Conservation (phyloP, 2,329 filamentous ascomycete genomes). For the Aspergillus viridinutans region DNA sequence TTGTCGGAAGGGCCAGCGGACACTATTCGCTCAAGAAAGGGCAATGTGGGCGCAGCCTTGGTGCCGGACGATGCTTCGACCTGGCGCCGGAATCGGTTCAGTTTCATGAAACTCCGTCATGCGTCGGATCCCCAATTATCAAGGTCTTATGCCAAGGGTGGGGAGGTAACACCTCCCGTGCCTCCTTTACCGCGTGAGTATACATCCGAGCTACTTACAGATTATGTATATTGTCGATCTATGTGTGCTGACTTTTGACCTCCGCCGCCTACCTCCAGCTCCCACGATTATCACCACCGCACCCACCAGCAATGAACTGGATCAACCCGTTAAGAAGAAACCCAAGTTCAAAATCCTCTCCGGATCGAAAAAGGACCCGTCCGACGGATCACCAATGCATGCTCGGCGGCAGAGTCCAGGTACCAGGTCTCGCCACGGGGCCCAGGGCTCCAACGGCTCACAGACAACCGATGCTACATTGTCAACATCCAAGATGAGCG, state of each 20-base stretch:
- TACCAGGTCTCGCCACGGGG: conserved; percentile 17
- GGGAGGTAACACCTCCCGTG: conserved; percentile 49
- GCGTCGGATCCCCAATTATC: conserved; percentile 89
- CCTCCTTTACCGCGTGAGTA: conserved; percentile 38
- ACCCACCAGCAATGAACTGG: conserved; percentile 64
- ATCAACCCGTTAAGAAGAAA: conserved; percentile 39
- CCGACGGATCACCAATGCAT: conserved; percentile 25
- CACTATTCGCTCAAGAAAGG: conserved; percentile 12
- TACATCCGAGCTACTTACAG: not conserved
- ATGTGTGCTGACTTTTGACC: conserved; percentile 6
- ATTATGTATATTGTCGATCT: not conserved
- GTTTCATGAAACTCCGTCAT: conserved; percentile 78
- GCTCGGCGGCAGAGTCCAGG: conserved; percentile 5
- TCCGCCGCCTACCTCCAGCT: conserved; percentile 27
- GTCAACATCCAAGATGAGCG: conserved; percentile 48
- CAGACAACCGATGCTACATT: conserved; percentile 26
- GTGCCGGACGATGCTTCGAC: conserved; percentile 21
- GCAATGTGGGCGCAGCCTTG: conserved; percentile 11
- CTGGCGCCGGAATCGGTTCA: conserved; percentile 50
- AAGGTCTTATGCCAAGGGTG: conserved; percentile 62
- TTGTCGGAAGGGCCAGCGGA: conserved; percentile 14
- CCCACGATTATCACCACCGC: conserved; percentile 86
- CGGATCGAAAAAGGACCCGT: conserved; percentile 29
- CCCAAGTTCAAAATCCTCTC: conserved; percentile 38
- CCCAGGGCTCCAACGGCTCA: conserved; percentile 26